These are phyloP conservation scores for Nemania diffusa DNA, from an alignment of 2,329 filamentous ascomycete species.

Conservation along the genomic window DNA sequence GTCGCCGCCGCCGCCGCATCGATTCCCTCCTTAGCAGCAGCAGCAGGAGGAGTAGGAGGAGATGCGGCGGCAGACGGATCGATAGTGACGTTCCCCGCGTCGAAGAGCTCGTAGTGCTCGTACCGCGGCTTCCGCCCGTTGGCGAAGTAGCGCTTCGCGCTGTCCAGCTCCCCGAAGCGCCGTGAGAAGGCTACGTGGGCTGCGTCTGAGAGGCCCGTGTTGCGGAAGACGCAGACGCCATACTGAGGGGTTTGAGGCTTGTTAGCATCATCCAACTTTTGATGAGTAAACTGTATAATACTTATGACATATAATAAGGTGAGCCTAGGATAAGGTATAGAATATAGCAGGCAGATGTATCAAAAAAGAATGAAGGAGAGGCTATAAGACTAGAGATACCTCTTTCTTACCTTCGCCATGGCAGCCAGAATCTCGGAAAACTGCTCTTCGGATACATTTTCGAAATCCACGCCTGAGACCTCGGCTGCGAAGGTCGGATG, in stretches of 20 bases:
- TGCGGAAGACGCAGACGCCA: conserved; percentile 62
- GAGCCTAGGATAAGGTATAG: neutral
- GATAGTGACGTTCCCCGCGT: conserved; percentile 61
- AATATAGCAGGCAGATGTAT: too few species aligned
- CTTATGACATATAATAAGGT: neutral
- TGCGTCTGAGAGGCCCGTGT: conserved; percentile 61
- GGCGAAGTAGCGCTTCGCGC: conserved; percentile 60
- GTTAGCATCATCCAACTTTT: too few species aligned
- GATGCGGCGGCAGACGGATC: neutral
- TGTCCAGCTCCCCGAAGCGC: conserved; percentile 65
- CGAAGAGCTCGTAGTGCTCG: conserved; percentile 63
- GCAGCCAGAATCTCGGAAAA: conserved; percentile 48
- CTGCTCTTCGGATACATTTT: conserved; percentile 48
- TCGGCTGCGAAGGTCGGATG: conserved; percentile 49
- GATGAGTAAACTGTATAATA: too few species aligned
- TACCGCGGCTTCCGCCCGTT: conserved; percentile 60
- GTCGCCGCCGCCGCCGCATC: too few species aligned
- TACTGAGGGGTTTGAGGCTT: too few species aligned
- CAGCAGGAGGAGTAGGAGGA: too few species aligned
- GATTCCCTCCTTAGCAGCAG: too few species aligned
- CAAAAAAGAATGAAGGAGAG: neutral
- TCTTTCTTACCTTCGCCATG: conserved; percentile 48
- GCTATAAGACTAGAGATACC: neutral
- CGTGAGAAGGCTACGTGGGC: conserved; percentile 61
- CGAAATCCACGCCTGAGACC: conserved; percentile 49